Percentiles rank a stretch among this genome's conserved stretches.
phyloP scores from a whole-genome alignment of 345 rosid species.

The Eucalyptus pauciflora region DNA sequence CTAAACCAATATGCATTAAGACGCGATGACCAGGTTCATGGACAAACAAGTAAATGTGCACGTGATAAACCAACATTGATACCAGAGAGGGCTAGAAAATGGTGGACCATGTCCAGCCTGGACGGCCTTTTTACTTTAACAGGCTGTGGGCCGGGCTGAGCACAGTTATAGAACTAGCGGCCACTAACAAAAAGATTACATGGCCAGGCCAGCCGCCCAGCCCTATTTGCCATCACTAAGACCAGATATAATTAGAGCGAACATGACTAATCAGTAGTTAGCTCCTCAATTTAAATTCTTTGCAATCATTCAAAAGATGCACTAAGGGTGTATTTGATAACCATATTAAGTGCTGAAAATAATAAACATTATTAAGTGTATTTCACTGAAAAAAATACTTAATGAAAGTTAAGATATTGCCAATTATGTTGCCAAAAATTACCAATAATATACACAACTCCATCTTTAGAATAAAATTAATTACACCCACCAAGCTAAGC shows the following conservation, averaged over 20 bases:
- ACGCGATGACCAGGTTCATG: not conserved
- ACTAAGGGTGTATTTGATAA: not conserved
- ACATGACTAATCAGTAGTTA: not conserved
- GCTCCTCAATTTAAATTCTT: not conserved
- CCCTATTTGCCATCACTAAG: not conserved
- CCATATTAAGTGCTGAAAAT: not conserved
- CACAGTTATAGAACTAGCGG: not conserved
- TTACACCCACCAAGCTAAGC: not conserved
- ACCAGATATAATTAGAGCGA: not conserved
- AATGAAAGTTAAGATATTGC: not conserved
- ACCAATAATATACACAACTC: not conserved
- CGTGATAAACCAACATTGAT: not conserved
- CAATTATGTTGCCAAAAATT: not conserved
- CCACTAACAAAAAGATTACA: not conserved
- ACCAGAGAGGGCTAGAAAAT: not conserved
- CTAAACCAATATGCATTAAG: not conserved
- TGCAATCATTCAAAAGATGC: not conserved
- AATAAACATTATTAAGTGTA: not conserved
- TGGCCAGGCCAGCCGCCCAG: not conserved
- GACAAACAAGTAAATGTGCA: not conserved
- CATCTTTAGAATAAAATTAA: not conserved
- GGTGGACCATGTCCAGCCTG: not conserved
- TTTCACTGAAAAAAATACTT: not conserved
- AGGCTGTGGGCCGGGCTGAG: not conserved
- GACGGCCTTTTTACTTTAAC: not conserved